Percentiles rank a stretch among this genome's conserved stretches.
phyloP scores from a whole-genome alignment of 2,329 filamentous ascomycete genomes.

The Diaporthe velutina region DNA sequence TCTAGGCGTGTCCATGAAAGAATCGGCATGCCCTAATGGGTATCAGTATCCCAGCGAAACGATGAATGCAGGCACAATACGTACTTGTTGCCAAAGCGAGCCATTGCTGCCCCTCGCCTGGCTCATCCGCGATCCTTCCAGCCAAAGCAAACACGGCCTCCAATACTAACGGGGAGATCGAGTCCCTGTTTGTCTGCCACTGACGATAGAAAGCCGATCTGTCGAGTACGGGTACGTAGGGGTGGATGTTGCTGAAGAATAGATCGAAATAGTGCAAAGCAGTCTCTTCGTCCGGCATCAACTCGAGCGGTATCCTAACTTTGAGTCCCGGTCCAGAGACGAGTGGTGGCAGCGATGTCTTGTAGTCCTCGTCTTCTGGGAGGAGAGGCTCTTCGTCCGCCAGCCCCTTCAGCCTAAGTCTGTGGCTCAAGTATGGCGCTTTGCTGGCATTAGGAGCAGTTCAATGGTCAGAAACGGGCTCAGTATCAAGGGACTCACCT shows the following conservation, averaged over 20 bases:
- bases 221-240: constrained; percentile 91
- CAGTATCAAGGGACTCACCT: constrained; percentile 65
- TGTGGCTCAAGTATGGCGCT: constrained; percentile 88
- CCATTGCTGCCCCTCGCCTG: constrained; percentile 90
- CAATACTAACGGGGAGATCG: constrained; percentile 88
- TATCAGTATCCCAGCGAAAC: constrained; percentile 45
- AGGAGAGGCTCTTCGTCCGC: constrained; percentile 73
- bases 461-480: not conserved
- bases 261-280: constrained; percentile 88
- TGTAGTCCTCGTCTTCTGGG: constrained; percentile 80
- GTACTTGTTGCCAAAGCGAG: constrained; percentile 87
- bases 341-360: constrained; percentile 77
- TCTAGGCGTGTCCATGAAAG: constrained; percentile 92
- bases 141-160: constrained; percentile 94
- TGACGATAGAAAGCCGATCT: constrained; percentile 87
- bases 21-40: constrained; percentile 84
- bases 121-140: constrained; percentile 85
- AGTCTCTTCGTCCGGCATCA: constrained; percentile 91
- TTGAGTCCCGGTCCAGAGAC: constrained; percentile 78
- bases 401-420: constrained; percentile 56
- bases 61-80: constrained; percentile 41
- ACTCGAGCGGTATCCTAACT: constrained; percentile 88
- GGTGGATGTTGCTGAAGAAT: constrained; percentile 91
- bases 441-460: constrained; percentile 31
- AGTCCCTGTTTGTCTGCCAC: constrained; percentile 85